Base-by-base conservation (phyloP, 371 early-diverging fungal species). In the Phascolomyces articulosus region DNA sequence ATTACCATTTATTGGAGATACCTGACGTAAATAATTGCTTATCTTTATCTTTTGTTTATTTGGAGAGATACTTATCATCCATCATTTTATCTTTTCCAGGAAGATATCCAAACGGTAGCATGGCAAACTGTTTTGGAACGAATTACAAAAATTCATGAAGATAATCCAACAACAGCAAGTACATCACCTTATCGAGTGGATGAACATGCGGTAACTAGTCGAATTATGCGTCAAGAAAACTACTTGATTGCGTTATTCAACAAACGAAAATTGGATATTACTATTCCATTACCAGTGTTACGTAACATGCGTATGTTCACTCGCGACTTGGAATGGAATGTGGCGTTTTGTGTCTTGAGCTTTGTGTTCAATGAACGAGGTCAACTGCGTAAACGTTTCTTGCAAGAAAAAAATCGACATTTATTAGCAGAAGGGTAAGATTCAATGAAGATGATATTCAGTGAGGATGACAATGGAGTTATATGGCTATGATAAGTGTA, bases 141-240 rank as follows among this genome's bases (percentile, higher is more conserved):
- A 20, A 89, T 95, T 63, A 86, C 92, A 26, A 72, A 73, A 58
- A 84, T 90, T 49, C 88, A 92, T 55, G 87, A 92, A 74, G 84
- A 85, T 64, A 87, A 91, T 73, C 83, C 90, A 27, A 80, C 89
- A 72, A 87, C 77, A 51, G 69, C 81, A 13, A 75, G 81, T 41
- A 68, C 77, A 29, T 69, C 72, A 28, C 73, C 79, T 9, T 65
- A 79, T 20, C 82, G 86, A n/a, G 72, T 99, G 29, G 91, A 96
- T 66, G 96, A 93, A 9, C 93, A 94, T 64, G 87, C 82, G 56
- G 91, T 98, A 38, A 90, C 96, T 20, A 95, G 93, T 74, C 89
- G 97, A 34, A 97, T 99, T 63, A 89, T 98, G 93, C 90, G 98
- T n/a, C 87, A 90, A 60, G 99, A 99, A 44, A 99, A 99, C 76